Evolutionary conservation across 176 grass and related monocot genomes (phyloP).

Genomic region (Alloteropsis semialata): DNA sequence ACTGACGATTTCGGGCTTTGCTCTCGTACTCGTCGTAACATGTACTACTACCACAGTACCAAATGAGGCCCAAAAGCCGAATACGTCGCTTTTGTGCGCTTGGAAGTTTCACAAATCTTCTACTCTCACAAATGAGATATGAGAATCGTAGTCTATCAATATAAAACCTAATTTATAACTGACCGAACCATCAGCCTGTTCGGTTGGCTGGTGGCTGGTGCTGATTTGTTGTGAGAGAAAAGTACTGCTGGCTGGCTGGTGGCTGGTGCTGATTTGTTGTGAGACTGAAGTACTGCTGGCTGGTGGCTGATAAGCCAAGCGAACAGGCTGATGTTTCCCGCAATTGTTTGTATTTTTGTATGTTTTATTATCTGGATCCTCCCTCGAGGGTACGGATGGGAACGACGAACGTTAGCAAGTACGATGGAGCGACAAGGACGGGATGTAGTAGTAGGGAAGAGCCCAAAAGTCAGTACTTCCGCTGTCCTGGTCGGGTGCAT

Average conservation of each 20-base stretch:
- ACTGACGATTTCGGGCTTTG: background rate
- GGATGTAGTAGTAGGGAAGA: background rate
- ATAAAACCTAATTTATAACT: no score
- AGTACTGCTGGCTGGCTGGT: no score
- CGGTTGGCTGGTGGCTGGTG: no score
- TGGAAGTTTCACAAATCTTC: background rate
- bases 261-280: no score
- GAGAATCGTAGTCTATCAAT: no score
- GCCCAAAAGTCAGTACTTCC: background rate
- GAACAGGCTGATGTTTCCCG: no score
- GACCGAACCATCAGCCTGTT: no score
- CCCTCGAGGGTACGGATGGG: background rate
- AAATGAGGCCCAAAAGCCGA: background rate
- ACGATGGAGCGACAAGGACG: background rate
- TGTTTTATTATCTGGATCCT: no score
- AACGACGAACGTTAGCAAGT: background rate
- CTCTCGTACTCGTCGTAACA: background rate
- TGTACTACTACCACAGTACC: background rate
- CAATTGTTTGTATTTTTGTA: no score
- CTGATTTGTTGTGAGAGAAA: no score
- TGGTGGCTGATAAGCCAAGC: no score
- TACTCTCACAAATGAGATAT: background rate
- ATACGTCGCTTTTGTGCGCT: background rate
- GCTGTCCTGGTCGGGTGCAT: background rate
- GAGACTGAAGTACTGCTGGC: no score